phyloP scores from a whole-genome alignment of 1,284 basidiomycete species.

The Salmacisia buchloeana region DNA sequence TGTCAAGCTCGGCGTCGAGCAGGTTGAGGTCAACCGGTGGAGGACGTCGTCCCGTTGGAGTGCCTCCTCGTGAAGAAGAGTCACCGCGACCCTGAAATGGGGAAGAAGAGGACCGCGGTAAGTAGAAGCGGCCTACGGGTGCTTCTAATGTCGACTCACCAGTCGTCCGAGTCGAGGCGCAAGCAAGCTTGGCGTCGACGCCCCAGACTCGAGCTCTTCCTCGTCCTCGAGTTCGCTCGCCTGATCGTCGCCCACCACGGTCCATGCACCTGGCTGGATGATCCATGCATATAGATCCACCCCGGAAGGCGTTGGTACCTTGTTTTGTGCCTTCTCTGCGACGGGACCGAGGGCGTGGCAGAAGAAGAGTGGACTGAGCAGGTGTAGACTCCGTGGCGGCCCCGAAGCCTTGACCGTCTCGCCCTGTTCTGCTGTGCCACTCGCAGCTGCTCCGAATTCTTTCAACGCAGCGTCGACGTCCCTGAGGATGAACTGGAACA shows the following conservation, averaged over 20 bases:
- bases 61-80: conserved; percentile 8
- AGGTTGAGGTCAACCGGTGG: neutral
- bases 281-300: conserved; percentile 81
- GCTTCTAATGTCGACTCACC: conserved; percentile 5
- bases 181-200: neutral
- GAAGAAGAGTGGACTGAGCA: conserved; percentile 75
- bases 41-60: conserved; percentile 7
- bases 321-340: conserved; percentile 70
- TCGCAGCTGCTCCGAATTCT: neutral
- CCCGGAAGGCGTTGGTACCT: conserved; percentile 73
- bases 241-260: conserved; percentile 3
- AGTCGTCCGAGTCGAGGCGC: conserved; percentile 51
- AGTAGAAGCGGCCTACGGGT: conserved; percentile 8
- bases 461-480: conserved; percentile 58
- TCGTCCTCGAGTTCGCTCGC: conserved; percentile 13
- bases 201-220: neutral
- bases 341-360: conserved; percentile 80
- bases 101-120: conserved; percentile 27
- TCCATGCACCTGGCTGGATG: conserved; percentile 54
- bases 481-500: conserved; percentile 73
- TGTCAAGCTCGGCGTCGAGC: conserved; percentile 27
- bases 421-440: neutral
- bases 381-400: conserved; percentile 56
- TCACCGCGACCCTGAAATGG: neutral
- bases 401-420: neutral